Evolutionary conservation across 164 flowering plant species (phyloP), one percentile per base, ranked within the genome.

Genomic region (Platanus orientalis): DNA sequence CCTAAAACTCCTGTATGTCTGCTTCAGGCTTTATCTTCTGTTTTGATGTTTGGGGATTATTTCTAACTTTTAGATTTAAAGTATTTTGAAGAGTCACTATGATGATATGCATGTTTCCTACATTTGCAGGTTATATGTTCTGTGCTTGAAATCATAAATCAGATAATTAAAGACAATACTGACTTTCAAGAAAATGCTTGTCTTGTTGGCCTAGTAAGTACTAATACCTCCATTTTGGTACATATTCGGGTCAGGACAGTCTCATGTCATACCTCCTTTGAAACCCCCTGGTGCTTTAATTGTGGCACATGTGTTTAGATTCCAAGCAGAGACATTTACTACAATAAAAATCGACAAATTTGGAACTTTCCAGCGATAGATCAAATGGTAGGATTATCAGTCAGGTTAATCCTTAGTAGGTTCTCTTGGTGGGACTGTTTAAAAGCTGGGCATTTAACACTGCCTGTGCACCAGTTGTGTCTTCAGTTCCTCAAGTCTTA

Each of bases 121-220:
- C n/a, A 54, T 28, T 60, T 76, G 65, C 93, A 95, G 99, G 92
- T 89, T 56, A 83, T 82, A 68, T 86, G 92, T 65, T 81, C 94
- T n/a, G 94, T 92, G 58, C 93, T 95, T 60, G 97, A 92, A 81
- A 78, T 92, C 63, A 73, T 90, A 62, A 95, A 95, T 72, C 86
- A 84, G 78, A 81, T 95, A 52, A 77, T 95, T 53, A 95, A 85
- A 72, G 97, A 92, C 71, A 95, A 88, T 63, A 68, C 82, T 32
- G 88, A 80, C 65, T 83, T 88, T 66, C 97, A 85, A 81, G 97
- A 92, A 77, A 92, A 95, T 87, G 97, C 97, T 64, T 95, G 99
- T 72, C 91, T 92, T 54, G 83, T 92, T 70, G 99, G 99, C 65
- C 71, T 95, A 74, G 99, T 95, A 75, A 80, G 96, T 79, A 57